Percentiles rank a stretch among this genome's conserved stretches.
phyloP scores from a whole-genome alignment of 73 alveolate species.

The Effrenium voratum region DNA sequence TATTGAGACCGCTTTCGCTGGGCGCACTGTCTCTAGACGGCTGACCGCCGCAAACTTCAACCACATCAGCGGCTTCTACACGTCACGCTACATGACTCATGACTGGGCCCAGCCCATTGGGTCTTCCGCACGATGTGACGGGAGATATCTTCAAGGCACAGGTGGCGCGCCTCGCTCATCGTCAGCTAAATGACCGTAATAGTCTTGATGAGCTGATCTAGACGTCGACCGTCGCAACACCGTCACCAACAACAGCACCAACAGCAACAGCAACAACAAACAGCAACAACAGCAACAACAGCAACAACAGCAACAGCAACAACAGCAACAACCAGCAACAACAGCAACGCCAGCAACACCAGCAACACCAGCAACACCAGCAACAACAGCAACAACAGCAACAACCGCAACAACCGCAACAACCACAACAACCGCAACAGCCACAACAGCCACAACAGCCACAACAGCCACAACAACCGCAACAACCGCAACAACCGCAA shows the following conservation, averaged over 20 bases:
- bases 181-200: no score
- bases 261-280: not conserved
- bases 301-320: not conserved
- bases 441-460: not conserved
- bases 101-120: no score
- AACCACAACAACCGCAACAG: not conserved
- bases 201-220: no score
- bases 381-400: not conserved
- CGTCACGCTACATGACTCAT: no score
- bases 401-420: not conserved
- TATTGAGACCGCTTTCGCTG: no score
- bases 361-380: not conserved
- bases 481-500: not conserved
- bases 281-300: not conserved
- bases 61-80: no score
- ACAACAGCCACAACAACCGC: not conserved
- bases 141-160: no score
- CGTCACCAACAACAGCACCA: not conserved
- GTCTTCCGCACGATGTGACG: no score
- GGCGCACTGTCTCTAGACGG: no score
- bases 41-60: no score
- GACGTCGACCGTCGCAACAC: not conserved
- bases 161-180: no score
- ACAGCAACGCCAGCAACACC: not conserved
- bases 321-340: not conserved